These are phyloP conservation scores for Bidens hawaiensis DNA, from an alignment of 140 eudicot genomes.

Conservation along the genomic window DNA sequence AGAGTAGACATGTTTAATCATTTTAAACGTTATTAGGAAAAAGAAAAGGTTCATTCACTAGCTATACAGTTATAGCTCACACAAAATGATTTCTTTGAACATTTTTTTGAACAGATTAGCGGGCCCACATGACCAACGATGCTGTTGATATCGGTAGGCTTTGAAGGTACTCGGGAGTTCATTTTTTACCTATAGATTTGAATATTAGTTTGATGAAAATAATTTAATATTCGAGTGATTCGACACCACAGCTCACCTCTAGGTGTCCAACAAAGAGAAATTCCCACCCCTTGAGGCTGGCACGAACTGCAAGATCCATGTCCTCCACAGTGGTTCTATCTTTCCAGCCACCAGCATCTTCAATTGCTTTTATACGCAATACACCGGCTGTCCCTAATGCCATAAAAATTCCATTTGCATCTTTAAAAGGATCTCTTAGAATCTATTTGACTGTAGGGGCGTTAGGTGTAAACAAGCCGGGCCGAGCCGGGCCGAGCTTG, in stretches of 20 bases:
- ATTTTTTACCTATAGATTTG: slow-evolving; percentile 50
- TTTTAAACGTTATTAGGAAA: slow-evolving; percentile 2
- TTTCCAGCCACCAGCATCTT: slow-evolving; percentile 94
- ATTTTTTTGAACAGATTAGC: slow-evolving; percentile 79
- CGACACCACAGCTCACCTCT: slow-evolving; percentile 30
- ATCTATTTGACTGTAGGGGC: too few species aligned
- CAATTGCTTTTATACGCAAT: slow-evolving; percentile 67
- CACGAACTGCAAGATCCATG: slow-evolving; percentile 90
- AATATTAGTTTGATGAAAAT: neutral
- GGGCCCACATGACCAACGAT: slow-evolving; percentile 95
- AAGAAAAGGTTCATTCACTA: neutral
- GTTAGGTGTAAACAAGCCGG: too few species aligned
- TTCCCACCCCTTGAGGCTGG: slow-evolving; percentile 87
- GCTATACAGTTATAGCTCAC: slow-evolving; percentile 41
- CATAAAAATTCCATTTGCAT: neutral
- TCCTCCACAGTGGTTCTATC: slow-evolving; percentile 89
- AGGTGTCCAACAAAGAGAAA: slow-evolving; percentile 69
- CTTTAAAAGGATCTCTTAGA: neutral
- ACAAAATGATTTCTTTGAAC: slow-evolving; percentile 57
- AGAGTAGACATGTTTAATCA: slow-evolving; percentile 12
- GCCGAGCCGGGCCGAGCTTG: too few species aligned
- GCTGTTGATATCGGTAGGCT: slow-evolving; percentile 81
- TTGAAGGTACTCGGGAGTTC: slow-evolving; percentile 90
- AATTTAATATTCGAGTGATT: neutral
- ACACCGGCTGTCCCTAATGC: slow-evolving; percentile 80